Percentiles rank a stretch among this genome's conserved stretches.
phyloP scores from a whole-genome alignment of 208 protist species.

The Naegleria gruberi region DNA sequence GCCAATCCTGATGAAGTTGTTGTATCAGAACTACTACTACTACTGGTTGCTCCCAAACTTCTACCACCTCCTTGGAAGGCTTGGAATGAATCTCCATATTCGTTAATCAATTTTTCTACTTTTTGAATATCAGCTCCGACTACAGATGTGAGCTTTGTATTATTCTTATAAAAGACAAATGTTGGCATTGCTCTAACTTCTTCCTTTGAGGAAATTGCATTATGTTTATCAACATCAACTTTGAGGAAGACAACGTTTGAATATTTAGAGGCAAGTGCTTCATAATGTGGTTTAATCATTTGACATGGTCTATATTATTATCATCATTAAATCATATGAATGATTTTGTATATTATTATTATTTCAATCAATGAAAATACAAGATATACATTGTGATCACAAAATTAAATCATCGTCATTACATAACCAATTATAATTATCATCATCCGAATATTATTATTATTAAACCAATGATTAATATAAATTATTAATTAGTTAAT shows the following conservation, averaged over 20 bases:
- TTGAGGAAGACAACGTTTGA: slow-evolving; percentile 5
- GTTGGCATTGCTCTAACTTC: slow-evolving; percentile 4
- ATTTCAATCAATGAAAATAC: too few relatives aligned
- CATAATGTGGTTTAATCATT: background rate
- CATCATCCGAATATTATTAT: background rate
- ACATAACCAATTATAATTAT: too few relatives aligned
- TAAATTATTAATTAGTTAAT: too few relatives aligned
- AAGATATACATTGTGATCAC: too few relatives aligned
- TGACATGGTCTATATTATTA: background rate
- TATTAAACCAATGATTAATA: background rate
- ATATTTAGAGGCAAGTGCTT: background rate
- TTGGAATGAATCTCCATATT: slow-evolving; percentile 16
- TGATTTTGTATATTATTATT: too few relatives aligned
- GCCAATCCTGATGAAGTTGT: background rate
- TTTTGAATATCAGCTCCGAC: background rate
- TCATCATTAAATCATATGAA: too few relatives aligned
- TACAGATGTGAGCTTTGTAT: background rate
- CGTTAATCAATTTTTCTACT: background rate
- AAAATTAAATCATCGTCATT: too few relatives aligned
- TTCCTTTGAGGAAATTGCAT: background rate
- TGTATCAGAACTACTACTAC: background rate
- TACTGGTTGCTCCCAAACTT: background rate
- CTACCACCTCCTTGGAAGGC: background rate
- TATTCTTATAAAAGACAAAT: slow-evolving; percentile 1
- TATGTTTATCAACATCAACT: slow-evolving; percentile 7